Base-by-base conservation (phyloP, 176 grass and related monocot species). In the Guadua angustifolia region DNA sequence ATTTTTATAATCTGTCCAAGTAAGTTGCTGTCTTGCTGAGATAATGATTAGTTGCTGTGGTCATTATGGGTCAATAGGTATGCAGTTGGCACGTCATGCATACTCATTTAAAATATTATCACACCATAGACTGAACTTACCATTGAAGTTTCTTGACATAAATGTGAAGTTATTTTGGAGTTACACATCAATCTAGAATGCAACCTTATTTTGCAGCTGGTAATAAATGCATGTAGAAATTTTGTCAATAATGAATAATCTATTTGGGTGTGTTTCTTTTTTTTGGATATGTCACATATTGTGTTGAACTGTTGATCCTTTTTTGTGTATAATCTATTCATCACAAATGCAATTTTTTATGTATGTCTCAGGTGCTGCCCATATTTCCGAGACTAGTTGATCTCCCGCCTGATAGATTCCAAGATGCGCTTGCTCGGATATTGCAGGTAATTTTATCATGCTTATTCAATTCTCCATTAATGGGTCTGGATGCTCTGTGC, bases 381-480 rank as follows among this genome's bases (percentile, higher is more conserved):
- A 96, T 99, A 86, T 99, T 99, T 79, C 88, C 97, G 26, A 91
- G 88, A 52, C 91, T 99, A 51, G 91, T 99, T 85, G 93, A 99
- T 84, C 97, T 99, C 79, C 88, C 97, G 8, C 69, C 91, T 77
- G 89, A 86, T 22, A 99, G 85, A 68, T 99, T 99, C 79, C 93
- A 99, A 89, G 91, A 94, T 17, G 97, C 90, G 82, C 86, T 99
- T 84, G 97, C 97, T 94, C 91, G 93, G 51, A 99, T 99, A 87
- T 87, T 99, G 77, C 97, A 99, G 97, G 97, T 94, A 77, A 82
- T 51, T 40, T 78, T 47, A 46, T 42, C 55, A 49, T 83, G 38
- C 71, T 65, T 44, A 66, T 66, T 57, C 8, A 29, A 45, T 25
- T 9, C 32, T 79, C 22, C 66, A 5, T 75, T 79, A 9, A 79